Evolutionary conservation across 768 basidiomycete species (phyloP).

Genomic region (Mycena albidolilacea): DNA sequence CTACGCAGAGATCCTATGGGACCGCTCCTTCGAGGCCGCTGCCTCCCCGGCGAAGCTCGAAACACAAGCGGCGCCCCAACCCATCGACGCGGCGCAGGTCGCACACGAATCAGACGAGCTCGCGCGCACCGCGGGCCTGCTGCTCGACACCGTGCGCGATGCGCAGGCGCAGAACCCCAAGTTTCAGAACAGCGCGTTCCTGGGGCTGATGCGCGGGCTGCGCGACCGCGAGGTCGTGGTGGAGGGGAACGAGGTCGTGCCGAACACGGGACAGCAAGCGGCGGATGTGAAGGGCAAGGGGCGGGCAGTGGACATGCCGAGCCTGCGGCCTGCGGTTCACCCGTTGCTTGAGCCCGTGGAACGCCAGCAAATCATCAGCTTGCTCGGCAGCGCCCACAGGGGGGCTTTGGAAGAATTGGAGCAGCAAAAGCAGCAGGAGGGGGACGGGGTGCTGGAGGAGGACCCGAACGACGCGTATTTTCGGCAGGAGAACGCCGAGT

Average conservation of each 20-base stretch:
- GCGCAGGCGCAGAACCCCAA: conserved; percentile 87
- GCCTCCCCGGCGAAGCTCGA: conserved; percentile 9
- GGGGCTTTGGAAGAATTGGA: not conserved
- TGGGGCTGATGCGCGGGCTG: conserved; percentile 89
- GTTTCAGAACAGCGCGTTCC: conserved; percentile 87
- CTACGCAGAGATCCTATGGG: conserved; percentile 67
- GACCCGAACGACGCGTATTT: conserved; percentile 80
- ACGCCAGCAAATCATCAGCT: no score
- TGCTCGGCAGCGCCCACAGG: no score
- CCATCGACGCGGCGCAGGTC: conserved; percentile 44
- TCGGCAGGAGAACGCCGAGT: conserved; percentile 79
- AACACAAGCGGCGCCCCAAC: conserved; percentile 40
- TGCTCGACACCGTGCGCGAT: conserved; percentile 81
- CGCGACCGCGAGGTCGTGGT: conserved; percentile 85
- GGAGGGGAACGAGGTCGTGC: conserved; percentile 84
- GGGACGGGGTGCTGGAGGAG: conserved; percentile 41
- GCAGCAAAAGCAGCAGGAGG: conserved; percentile 2
- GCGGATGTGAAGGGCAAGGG: conserved; percentile 81
- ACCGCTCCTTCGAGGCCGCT: conserved; percentile 71
- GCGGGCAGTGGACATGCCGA: conserved; percentile 13
- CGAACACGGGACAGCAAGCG: conserved; percentile 56
- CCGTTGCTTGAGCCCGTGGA: not conserved
- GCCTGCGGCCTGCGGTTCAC: no score
- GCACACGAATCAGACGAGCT: conserved; percentile 75
- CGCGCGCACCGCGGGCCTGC: conserved; percentile 82